Conservation (phyloP, 352 stramenopile genomes). For the Globisporangium nagaii region DNA sequence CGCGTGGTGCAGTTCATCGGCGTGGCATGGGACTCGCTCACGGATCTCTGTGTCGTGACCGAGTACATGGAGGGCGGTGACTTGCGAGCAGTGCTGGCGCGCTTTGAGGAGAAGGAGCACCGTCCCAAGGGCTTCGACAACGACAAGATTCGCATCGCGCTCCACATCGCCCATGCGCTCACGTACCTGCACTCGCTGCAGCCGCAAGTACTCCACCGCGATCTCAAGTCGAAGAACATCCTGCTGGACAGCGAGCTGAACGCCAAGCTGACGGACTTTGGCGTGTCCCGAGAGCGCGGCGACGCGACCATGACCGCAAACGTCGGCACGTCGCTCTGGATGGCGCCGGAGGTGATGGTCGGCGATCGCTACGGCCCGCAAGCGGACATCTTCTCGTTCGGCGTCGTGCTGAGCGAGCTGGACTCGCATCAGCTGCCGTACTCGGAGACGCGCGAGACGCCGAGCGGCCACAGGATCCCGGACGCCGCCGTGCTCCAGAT, state of each 20-base stretch:
- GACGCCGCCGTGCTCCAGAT: conserved; percentile 35
- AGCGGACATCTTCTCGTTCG: conserved; percentile 48
- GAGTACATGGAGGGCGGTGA: conserved; percentile 47
- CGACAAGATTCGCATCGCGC: conserved; percentile 27
- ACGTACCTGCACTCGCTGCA: conserved; percentile 42
- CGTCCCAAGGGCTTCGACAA: conserved; percentile 26
- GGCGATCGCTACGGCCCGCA: conserved; percentile 39
- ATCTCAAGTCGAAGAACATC: conserved; percentile 50
- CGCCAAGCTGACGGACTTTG: conserved; percentile 59
- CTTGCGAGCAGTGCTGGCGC: conserved; percentile 25
- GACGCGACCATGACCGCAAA: conserved; percentile 39
- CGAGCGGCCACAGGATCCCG: conserved; percentile 17
- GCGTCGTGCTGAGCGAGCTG: conserved; percentile 33
- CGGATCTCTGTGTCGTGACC: conserved; percentile 28
- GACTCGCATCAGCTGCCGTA: conserved; percentile 46
- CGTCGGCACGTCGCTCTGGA: conserved; percentile 51
- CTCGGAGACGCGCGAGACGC: conserved; percentile 18
- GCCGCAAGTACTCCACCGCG: conserved; percentile 31
- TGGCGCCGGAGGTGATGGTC: conserved; percentile 54
- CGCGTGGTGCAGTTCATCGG: too few species aligned
- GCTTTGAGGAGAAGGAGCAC: conserved; percentile 20
- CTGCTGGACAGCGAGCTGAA: conserved; percentile 29
- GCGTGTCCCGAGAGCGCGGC: conserved; percentile 30
- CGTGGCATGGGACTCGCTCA: conserved; percentile 43
- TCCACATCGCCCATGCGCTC: conserved; percentile 26